Evolutionary conservation across 305 asterid genomes (phyloP), one percentile per base, ranked within the genome.

Genomic region (Rubia peregrina): DNA sequence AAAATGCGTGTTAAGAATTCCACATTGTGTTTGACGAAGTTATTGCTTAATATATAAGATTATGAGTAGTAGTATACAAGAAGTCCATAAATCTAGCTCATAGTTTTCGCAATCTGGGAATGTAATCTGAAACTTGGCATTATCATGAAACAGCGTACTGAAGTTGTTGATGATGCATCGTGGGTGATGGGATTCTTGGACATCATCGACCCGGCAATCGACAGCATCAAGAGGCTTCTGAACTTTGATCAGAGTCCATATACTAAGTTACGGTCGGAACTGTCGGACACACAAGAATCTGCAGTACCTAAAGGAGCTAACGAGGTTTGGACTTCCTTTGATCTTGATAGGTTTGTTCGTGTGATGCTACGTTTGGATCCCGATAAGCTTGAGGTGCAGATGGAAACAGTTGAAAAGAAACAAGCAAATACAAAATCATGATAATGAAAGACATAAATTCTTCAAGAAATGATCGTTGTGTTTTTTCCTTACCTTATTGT

Each of bases 151-250:
- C 97, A 94, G 97, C 91, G 97, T 38, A 94, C 97, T 26, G 97
- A 94, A 70, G 87, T 94, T 40, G 93, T 87, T 21, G 97, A 94
- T 40, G 98, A 94, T 73, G 98, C 88, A 61, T 94, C 98, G 0
- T 91, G 98, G 99, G 83, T 91, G 49, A 87, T 86, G 97, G 99
- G 99, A 68, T 91, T 94, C 85, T 33, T 94, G 83, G 98, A 91
- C 83, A 85, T 88, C 14, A 89, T 94, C 51, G 98, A 94, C 74
- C 98, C 99, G 0, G 96, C 99, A 3, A 83, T 94, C 3, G 95
- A 88, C 76, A 91, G 96, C 79, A 85, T 94, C 76, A 94, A 89
- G 81, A 85, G 82, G 65, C 85, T 91, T 33, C 76, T 94, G 56
- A 85, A 85, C 41, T 42, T 85, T 3, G 86, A 80, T 70, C 80